Conservation (phyloP, 352 stramenopile species). For the Phytophthora litchii region DNA sequence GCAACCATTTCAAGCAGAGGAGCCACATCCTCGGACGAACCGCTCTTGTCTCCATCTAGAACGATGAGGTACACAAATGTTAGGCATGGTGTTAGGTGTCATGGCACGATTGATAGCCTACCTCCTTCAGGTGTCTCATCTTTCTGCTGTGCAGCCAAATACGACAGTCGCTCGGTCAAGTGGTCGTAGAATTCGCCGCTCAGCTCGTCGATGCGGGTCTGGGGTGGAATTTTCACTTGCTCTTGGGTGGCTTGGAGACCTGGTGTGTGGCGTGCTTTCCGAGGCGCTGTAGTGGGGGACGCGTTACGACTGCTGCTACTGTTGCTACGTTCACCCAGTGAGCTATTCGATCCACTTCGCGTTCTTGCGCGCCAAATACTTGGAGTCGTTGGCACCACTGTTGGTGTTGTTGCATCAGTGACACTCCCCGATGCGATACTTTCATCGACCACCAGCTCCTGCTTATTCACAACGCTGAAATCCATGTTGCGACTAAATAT, state of each 20-base stretch:
- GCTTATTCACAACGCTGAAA: slow-evolving; percentile 76
- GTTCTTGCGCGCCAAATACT: slow-evolving; percentile 56
- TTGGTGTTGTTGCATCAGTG: slow-evolving; percentile 28
- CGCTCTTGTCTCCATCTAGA: slow-evolving; percentile 23
- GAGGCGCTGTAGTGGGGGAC: slow-evolving; percentile 35
- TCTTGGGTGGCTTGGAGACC: slow-evolving; percentile 69
- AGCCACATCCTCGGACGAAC: slow-evolving; percentile 31
- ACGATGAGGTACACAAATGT: background rate
- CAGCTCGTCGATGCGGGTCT: slow-evolving; percentile 66
- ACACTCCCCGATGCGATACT: slow-evolving; percentile 13
- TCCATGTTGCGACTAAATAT: slow-evolving; percentile 73
- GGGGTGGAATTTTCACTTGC: slow-evolving; percentile 64
- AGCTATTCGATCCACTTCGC: slow-evolving; percentile 52
- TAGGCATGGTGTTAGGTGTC: background rate
- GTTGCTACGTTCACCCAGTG: slow-evolving; percentile 38
- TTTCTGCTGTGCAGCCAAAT: slow-evolving; percentile 35
- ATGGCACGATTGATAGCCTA: slow-evolving; percentile 1
- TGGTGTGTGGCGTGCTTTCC: slow-evolving; percentile 37
- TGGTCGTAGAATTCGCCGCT: slow-evolving; percentile 66
- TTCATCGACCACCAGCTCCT: slow-evolving; percentile 54
- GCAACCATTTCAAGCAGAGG: slow-evolving; percentile 58
- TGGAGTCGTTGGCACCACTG: slow-evolving; percentile 37
- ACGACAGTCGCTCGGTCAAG: slow-evolving; percentile 48
- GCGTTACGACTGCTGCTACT: slow-evolving; percentile 42
- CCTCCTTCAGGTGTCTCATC: slow-evolving; percentile 14